Evolutionary conservation across 2,329 filamentous ascomycete genomes (phyloP), one percentile per base, ranked within the genome.

Genomic region (Chaetomiaceae sp.): DNA sequence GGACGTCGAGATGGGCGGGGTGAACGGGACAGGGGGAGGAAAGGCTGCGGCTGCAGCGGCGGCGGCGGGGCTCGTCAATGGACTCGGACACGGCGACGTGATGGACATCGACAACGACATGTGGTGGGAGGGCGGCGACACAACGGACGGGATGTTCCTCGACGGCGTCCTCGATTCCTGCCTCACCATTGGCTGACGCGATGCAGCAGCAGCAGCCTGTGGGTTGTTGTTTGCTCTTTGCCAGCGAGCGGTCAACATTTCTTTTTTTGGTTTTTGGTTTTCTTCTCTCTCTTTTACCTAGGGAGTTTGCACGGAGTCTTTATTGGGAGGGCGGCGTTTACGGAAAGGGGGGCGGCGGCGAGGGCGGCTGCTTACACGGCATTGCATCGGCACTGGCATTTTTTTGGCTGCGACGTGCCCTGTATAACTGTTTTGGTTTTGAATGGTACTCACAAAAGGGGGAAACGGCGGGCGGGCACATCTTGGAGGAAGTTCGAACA

Each of bases 51-150:
- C 16, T 9, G 6, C 16, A 5, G 14, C 39, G 3, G 17, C 12
- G 21, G 66, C 64, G 5, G 58, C 65, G 25, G 65, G 65, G 31
- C 57, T 75, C 3, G 66, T 73, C 9, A 82, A 81, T 53, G 78
- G 78, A 2, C 56, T 66, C n/a, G 61, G 65, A 10, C 66, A 75
- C 47, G 62, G 68, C 2, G 78, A 83, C 48, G 65, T 71, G n/a
- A 83, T 82, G 78, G 80, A 84, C 8, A 67, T 81, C 39, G 81
- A 85, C 61, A 66, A 65, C 16, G 78, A 82, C 12, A 65, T 71
- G n/a, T 73, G 73, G 57, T 87, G 83, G 83, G 81, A 84, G 42
- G 83, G 83, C 3, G 76, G 76, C 34, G 76, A 78, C 42, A 56
- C 59, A 3, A 66, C 71, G 25, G 81, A 84, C 55, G 71, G 72